Evolutionary conservation across 2,329 filamentous ascomycete species (phyloP).

Genomic region (Ampelomyces quisqualis): DNA sequence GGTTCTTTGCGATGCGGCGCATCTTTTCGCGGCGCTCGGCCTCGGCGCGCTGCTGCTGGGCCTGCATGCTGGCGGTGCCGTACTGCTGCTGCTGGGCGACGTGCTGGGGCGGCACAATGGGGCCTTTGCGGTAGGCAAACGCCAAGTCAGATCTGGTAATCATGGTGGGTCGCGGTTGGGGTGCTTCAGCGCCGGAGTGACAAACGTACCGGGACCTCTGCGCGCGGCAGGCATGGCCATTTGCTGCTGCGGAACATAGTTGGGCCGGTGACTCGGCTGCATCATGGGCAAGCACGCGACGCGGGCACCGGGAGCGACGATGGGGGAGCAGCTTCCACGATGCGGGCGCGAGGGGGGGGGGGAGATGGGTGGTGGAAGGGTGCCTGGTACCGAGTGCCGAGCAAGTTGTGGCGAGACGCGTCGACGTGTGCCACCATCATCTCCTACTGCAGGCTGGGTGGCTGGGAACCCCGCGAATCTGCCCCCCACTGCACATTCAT

Average conservation of each 20-base stretch:
- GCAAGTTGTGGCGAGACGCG: conserved; percentile 34
- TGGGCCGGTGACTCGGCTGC: conserved; percentile 51
- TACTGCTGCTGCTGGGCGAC: conserved; percentile 50
- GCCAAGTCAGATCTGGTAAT: conserved; percentile 52
- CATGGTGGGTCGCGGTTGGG: too few species aligned
- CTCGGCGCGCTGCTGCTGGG: conserved; percentile 49
- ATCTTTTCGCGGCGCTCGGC: conserved; percentile 63
- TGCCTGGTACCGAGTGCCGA: too few species aligned
- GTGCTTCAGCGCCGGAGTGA: too few species aligned
- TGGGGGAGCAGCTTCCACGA: conserved; percentile 27
- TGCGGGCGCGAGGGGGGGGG: conserved; percentile 22
- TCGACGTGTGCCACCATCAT: too few species aligned
- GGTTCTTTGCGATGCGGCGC: conserved; percentile 81
- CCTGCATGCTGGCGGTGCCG: conserved; percentile 43
- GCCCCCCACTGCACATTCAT: conserved; percentile 29
- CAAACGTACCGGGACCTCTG: conserved; percentile 47
- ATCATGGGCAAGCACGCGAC: conserved; percentile 37
- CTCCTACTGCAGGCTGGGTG: too few species aligned
- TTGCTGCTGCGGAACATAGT: conserved; percentile 45
- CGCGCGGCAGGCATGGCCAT: conserved; percentile 38
- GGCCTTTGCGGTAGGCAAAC: conserved; percentile 51
- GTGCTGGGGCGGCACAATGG: conserved; percentile 50
- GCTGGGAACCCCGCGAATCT: conserved; percentile 18
- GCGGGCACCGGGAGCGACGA: conserved; percentile 31
- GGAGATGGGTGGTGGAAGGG: conserved; percentile 22